Evolutionary conservation across 78 protist genomes (phyloP).

Genomic region (Monosiga brevicollis): DNA sequence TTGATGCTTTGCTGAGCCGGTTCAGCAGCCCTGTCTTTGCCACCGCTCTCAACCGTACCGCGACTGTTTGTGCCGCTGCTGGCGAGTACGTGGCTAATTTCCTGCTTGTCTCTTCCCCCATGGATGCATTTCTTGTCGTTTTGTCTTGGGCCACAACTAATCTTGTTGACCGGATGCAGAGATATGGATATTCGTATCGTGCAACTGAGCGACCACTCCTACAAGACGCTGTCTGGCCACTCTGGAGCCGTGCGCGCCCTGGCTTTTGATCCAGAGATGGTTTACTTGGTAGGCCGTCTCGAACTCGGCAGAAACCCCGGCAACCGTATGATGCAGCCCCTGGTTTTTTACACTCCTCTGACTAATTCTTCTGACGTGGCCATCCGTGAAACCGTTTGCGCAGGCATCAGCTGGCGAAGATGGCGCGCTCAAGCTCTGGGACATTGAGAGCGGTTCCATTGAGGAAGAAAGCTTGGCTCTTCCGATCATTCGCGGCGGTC

Average conservation of each 20-base stretch:
- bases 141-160: no score
- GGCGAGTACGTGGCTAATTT: neutral
- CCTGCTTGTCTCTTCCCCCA: neutral
- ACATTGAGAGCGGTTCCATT: neutral
- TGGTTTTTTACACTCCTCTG: neutral
- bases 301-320: neutral
- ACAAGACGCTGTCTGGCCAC: neutral
- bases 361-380: neutral
- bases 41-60: neutral
- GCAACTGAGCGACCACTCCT: neutral
- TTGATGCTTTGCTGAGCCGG: neutral
- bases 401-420: neutral
- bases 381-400: neutral
- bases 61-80: neutral
- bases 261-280: neutral
- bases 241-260: neutral
- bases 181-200: neutral
- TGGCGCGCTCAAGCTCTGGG: neutral
- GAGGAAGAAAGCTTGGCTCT: neutral
- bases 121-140: neutral
- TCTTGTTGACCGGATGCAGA: neutral
- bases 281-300: neutral
- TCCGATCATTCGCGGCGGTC: neutral
- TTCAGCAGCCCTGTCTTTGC: neutral
- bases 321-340: neutral